Evolutionary conservation across 2,329 filamentous ascomycete species (phyloP), one percentile per base, ranked within the genome.

Genomic region (Dothiorella sarmentorum): DNA sequence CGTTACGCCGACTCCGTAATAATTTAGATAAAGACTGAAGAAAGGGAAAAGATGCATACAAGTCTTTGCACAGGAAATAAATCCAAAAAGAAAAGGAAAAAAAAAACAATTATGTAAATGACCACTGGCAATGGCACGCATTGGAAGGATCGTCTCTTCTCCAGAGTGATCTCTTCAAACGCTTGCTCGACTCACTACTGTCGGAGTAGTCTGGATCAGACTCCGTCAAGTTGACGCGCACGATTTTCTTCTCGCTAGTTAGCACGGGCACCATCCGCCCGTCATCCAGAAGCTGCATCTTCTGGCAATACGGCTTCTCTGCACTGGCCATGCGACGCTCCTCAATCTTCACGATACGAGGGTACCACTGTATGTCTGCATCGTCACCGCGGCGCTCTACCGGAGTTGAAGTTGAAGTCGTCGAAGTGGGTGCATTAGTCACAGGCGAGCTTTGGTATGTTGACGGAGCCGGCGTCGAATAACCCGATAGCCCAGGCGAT

Each of bases 271-370:
- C 70, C 31, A 81, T 68, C 7, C 69, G 64, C 27, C 80, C 80
- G 62, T 84, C 75, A 47, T 80, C 71, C 57, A 84, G 72, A 11
- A 88, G 76, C 61, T 82, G 75, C 78, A 87, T 86, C 66, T 86
- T 81, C 65, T 87, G 79, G 66, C 86, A 89, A 68, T 86, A 88
- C 1, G 85, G 81, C 52, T 76, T 65, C 7, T 75, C 68, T 5
- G 75, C 72, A 4, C 24, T 55, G 7, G 76, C 71, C 17, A 82
- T 67, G 22, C 86, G 80, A 53, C 85, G 82, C 70, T 89, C 85
- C 68, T 86, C 83, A 44, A 89, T 78, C 70, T 88, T 88, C 65
- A 88, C 77, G 24, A 83, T 76, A 52, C 82, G 84, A 1, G 85
- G 84, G 63, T 82, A 82, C 2, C 67, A 66, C 18, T 68, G 61